Percentiles rank a stretch among this genome's conserved stretches.
phyloP scores from a whole-genome alignment of 441 rosid species.

The Theobroma grandiflorum region DNA sequence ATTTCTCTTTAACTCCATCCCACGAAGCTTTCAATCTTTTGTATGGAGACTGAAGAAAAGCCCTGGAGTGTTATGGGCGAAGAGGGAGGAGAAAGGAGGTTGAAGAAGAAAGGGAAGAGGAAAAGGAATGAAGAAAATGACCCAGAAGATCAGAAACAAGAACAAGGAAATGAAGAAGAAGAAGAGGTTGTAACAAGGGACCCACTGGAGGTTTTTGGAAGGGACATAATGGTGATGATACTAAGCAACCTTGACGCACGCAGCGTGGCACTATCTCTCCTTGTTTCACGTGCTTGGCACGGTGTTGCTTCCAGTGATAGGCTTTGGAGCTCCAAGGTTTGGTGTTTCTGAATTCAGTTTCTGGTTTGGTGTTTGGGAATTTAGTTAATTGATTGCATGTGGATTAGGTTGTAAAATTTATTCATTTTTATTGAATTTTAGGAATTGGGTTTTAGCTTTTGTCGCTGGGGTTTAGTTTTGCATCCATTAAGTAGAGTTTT shows the following conservation, averaged over 20 bases:
- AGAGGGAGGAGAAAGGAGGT: not conserved
- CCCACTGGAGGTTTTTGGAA: constrained; percentile 62
- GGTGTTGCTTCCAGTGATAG: constrained; percentile 54
- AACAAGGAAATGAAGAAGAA: constrained; percentile 14
- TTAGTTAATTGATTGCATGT: not conserved
- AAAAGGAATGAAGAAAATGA: not conserved
- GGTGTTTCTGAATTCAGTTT: not conserved
- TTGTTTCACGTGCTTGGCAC: constrained; percentile 61
- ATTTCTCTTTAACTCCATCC: not conserved
- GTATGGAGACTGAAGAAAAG: constrained; percentile 11
- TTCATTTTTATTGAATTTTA: not conserved
- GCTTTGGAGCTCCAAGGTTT: constrained; percentile 59
- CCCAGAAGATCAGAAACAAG: not conserved
- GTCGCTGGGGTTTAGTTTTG: not conserved
- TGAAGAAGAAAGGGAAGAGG: constrained; percentile 26
- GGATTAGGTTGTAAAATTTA: not conserved
- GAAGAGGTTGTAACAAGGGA: constrained; percentile 33
- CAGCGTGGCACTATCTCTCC: constrained; percentile 65
- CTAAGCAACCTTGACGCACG: constrained; percentile 64
- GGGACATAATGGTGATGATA: constrained; percentile 63
- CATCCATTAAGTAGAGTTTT: not conserved
- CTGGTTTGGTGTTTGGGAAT: not conserved
- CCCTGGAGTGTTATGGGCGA: not conserved
- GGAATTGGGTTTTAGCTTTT: not conserved
- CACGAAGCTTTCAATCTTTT: not conserved